A percentile compares a stretch with the other conserved stretches of the same genome.
phyloP scores from a whole-genome alignment of 305 asterid species.

The Solanum hybrid region DNA sequence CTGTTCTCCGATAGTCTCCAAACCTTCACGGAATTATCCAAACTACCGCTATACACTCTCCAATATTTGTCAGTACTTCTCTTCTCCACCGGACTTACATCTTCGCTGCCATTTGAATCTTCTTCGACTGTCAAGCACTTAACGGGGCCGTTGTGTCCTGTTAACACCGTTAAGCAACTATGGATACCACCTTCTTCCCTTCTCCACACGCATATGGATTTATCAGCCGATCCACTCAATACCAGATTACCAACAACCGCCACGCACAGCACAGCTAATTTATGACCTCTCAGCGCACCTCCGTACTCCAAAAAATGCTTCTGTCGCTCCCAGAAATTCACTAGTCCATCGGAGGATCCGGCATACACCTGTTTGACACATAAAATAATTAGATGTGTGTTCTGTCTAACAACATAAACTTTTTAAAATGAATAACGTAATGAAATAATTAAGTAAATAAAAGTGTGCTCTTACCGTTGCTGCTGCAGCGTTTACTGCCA shows the following conservation, averaged over 20 bases:
- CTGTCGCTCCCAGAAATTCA: conserved; percentile 66
- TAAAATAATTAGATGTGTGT: background rate
- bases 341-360: conserved; percentile 81
- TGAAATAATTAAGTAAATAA: background rate
- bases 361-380: conserved; percentile 30
- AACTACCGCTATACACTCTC: conserved; percentile 64
- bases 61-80: conserved; percentile 15
- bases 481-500: conserved; percentile 33
- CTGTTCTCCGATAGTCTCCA: conserved; percentile 42
- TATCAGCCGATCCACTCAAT: conserved; percentile 83
- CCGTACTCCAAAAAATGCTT: conserved; percentile 52
- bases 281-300: conserved; percentile 80
- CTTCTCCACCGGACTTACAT: no score
- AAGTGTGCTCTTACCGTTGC: conserved; percentile 10
- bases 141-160: conserved; percentile 76
- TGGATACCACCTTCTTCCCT: conserved; percentile 59
- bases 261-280: conserved; percentile 66
- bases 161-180: conserved; percentile 46
- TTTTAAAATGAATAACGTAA: background rate
- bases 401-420: background rate
- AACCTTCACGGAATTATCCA: conserved; percentile 59
- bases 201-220: conserved; percentile 78
- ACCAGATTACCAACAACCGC: conserved; percentile 58
- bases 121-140: conserved; percentile 66
- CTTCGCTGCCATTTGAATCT: conserved; percentile 4